Percentiles rank a stretch among this genome's conserved stretches.
Conservation (phyloP, 495 filamentous ascomycete genomes). For the Cercophora newfieldiana region DNA sequence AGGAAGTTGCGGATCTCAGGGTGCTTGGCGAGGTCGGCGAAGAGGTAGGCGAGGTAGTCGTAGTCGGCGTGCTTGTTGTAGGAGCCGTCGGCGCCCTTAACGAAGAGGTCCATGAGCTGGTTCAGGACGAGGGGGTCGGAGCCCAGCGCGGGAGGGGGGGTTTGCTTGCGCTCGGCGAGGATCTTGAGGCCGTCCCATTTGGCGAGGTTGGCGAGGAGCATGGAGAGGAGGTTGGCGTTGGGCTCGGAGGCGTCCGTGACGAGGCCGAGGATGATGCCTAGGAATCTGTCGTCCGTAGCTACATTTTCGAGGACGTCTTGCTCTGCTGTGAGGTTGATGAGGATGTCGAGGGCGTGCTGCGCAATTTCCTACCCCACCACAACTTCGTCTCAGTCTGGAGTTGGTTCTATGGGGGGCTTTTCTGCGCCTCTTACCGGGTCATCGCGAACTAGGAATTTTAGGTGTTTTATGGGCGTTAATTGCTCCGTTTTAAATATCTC, state of each 20-base stretch:
- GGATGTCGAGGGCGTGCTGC: constrained; percentile 86
- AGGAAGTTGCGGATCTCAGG: constrained; percentile 75
- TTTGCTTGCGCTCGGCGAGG: constrained; percentile 65
- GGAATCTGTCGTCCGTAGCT: constrained; percentile 75
- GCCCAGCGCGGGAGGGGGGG: constrained; percentile 53
- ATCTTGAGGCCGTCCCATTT: constrained; percentile 73
- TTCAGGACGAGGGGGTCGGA: constrained; percentile 77
- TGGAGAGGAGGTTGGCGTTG: constrained; percentile 81
- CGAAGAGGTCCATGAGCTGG: constrained; percentile 93
- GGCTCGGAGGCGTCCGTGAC: constrained; percentile 60
- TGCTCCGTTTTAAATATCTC: constrained; percentile 80
- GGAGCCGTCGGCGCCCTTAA: constrained; percentile 76
- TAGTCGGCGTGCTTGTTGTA: constrained; percentile 87
- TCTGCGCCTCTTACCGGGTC: constrained; percentile 58
- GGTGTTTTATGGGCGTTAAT: constrained; percentile 76
- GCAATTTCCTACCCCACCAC: constrained; percentile 72
- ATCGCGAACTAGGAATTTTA: constrained; percentile 86
- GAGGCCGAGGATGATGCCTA: constrained; percentile 68
- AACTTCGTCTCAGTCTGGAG: background rate
- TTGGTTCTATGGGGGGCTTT: background rate
- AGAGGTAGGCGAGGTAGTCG: constrained; percentile 90
- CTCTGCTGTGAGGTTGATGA: constrained; percentile 87
- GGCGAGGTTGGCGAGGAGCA: constrained; percentile 89
- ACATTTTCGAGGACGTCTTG: constrained; percentile 68
- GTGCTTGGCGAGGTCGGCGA: constrained; percentile 86